These are phyloP conservation scores for Auxenochlorella pyrenoidosa DNA, from an alignment of 139 green algal species.

Conservation along the genomic window DNA sequence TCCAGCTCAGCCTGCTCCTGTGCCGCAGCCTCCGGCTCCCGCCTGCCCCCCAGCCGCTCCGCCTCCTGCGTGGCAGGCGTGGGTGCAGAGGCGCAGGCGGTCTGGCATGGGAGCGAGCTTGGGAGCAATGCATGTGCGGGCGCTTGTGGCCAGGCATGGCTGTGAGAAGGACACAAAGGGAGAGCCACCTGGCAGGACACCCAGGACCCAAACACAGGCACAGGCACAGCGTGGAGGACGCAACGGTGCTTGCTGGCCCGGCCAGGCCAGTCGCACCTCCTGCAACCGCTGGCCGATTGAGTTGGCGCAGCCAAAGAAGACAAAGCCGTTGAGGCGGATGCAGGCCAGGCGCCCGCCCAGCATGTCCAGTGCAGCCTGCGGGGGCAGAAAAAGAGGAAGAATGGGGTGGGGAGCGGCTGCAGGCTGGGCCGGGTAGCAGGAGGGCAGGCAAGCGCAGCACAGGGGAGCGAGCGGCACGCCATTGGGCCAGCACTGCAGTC, in stretches of 20 bases:
- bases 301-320: constrained; percentile 82
- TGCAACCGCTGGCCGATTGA: constrained; percentile 34
- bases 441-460: background rate
- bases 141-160: no score
- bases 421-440: background rate
- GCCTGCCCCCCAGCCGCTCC: constrained; percentile 1
- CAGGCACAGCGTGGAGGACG: no score
- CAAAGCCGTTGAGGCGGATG: constrained; percentile 74
- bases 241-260: no score
- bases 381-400: background rate
- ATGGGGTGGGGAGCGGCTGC: background rate
- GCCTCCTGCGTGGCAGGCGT: constrained; percentile 1
- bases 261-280: background rate
- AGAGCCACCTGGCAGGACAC: no score
- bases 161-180: no score
- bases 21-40: background rate
- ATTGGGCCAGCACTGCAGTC: no score
- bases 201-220: no score
- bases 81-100: no score
- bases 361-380: constrained; percentile 49
- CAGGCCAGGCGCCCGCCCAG: constrained; percentile 57
- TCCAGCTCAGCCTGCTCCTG: constrained; percentile 5
- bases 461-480: no score
- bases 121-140: background rate
- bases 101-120: no score